Percentiles rank a stretch among this genome's conserved stretches.
These are phyloP conservation scores for Ustilago shanxiensis DNA, from an alignment of 1,284 basidiomycete species.

Conservation along the genomic window DNA sequence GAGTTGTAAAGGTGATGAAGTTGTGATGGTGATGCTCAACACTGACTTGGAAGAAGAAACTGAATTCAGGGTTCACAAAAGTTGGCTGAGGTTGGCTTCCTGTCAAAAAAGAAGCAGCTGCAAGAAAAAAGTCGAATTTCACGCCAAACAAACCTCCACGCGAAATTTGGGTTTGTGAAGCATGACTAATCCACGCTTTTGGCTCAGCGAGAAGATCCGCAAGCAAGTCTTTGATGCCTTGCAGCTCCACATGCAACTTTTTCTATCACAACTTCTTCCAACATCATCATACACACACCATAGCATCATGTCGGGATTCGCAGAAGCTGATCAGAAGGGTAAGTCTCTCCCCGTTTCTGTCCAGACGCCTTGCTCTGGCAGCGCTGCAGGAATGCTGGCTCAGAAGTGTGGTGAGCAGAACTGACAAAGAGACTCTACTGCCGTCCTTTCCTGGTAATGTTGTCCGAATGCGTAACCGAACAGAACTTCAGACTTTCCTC, in stretches of 20 bases:
- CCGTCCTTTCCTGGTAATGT: not conserved
- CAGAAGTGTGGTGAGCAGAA: not conserved
- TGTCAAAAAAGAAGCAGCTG: too few species aligned
- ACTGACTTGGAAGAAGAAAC: not conserved
- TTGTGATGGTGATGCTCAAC: not conserved
- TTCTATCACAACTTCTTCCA: not conserved
- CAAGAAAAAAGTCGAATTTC: conserved; percentile 22
- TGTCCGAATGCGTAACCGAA: not conserved
- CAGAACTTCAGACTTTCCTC: conserved; percentile 83
- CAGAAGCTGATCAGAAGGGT: conserved; percentile 63
- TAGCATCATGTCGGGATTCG: conserved; percentile 48
- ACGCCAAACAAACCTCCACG: conserved; percentile 23
- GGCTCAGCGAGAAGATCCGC: conserved; percentile 16
- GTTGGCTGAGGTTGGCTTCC: not conserved
- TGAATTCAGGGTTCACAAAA: conserved; percentile 38
- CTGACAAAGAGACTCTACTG: not conserved
- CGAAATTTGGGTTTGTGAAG: conserved; percentile 12
- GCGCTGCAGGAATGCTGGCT: not conserved
- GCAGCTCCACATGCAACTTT: conserved; percentile 22
- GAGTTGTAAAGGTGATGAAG: not conserved
- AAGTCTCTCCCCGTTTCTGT: conserved; percentile 1
- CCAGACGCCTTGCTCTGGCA: not conserved
- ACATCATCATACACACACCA: conserved; percentile 2
- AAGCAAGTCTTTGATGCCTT: not conserved
- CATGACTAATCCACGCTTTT: conserved; percentile 33